A percentile compares a stretch with the other conserved stretches of the same genome.
phyloP scores from a whole-genome alignment of 176 grass and related monocot species.

The Carex pumila region DNA sequence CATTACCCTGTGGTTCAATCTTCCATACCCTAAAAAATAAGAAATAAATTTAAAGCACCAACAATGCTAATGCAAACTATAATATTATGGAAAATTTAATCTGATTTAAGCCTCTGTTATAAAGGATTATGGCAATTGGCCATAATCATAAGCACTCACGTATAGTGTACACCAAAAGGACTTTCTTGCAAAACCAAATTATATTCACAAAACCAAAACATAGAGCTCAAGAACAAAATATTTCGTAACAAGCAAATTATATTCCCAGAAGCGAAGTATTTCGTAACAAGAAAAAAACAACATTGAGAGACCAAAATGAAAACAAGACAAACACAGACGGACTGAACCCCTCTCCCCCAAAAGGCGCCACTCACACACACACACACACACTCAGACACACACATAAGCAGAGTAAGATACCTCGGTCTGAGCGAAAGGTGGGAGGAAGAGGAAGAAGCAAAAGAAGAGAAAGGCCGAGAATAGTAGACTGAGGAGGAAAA shows the following conservation, averaged over 20 bases:
- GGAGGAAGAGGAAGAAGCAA: slow-evolving; percentile 17
- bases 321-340: too few relatives aligned
- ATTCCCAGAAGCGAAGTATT: too few relatives aligned
- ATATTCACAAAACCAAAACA: neutral
- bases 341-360: neutral
- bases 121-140: neutral
- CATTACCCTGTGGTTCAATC: neutral
- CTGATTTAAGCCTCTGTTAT: neutral
- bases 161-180: neutral
- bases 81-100: neutral
- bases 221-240: neutral
- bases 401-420: slow-evolving; percentile 15
- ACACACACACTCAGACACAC: neutral
- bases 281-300: too few relatives aligned
- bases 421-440: slow-evolving; percentile 37
- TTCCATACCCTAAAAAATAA: slow-evolving; percentile 16
- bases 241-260: too few relatives aligned
- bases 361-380: neutral
- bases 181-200: neutral
- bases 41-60: neutral
- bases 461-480: slow-evolving; percentile 15
- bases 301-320: too few relatives aligned
- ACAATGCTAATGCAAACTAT: neutral
- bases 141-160: neutral
- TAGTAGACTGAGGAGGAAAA: slow-evolving; percentile 36